Conservation (phyloP, 2,329 filamentous ascomycete species). For the Penicillium sp. region DNA sequence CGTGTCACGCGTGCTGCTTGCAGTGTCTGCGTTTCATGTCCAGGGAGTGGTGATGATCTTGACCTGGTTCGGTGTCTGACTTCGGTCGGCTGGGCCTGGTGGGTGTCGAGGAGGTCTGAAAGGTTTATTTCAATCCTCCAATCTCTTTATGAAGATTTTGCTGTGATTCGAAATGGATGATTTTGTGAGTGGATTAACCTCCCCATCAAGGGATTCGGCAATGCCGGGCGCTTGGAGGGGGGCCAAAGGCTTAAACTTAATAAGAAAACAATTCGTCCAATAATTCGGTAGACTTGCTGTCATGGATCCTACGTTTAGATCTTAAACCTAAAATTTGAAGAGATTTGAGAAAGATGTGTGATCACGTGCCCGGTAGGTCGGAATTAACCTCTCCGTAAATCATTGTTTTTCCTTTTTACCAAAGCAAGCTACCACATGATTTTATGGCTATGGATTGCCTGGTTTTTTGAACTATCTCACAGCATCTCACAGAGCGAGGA, state of each 20-base stretch:
- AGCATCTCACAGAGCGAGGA: constrained; percentile 8
- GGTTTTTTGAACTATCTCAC: constrained; percentile 21
- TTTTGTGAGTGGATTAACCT: neutral
- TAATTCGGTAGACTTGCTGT: too few relatives aligned
- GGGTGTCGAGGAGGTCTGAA: constrained; percentile 91
- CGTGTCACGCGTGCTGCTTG: constrained; percentile 34
- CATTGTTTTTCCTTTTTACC: too few relatives aligned
- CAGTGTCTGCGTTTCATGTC: constrained; percentile 52
- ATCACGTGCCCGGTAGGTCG: too few relatives aligned
- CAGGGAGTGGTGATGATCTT: constrained; percentile 96
- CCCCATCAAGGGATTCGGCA: neutral
- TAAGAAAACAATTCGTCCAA: too few relatives aligned
- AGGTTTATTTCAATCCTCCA: constrained; percentile 48
- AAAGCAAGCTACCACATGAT: too few relatives aligned
- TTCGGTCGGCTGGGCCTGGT: constrained; percentile 76
- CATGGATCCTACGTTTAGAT: too few relatives aligned
- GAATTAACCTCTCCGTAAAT: too few relatives aligned
- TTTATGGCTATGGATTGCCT: constrained; percentile 15
- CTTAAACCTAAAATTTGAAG: too few relatives aligned
- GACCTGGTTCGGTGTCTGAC: constrained; percentile 70
- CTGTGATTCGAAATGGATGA: neutral
- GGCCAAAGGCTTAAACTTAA: too few relatives aligned
- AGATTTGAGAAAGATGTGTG: too few relatives aligned
- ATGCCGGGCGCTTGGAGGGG: neutral
- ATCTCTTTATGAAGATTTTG: neutral